Conservation (phyloP, 768 basidiomycete species). For the Lentinula raphanica region DNA sequence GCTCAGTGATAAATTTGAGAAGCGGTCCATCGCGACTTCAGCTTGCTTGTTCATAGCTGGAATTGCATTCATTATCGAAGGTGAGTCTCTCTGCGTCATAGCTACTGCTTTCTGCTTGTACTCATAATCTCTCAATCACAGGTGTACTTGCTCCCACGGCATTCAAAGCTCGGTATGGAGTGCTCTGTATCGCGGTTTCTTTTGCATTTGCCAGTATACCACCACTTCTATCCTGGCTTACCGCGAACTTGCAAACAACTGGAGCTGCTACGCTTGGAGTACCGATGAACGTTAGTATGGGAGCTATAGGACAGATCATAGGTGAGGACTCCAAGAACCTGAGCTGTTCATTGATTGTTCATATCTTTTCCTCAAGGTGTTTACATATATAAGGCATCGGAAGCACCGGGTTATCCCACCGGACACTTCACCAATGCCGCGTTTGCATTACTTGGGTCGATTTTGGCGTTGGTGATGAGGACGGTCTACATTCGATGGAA, state of each 20-base stretch:
- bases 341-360: neutral
- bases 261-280: conserved; percentile 25
- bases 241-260: conserved; percentile 26
- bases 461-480: neutral
- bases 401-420: conserved; percentile 26
- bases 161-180: conserved; percentile 22
- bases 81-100: neutral
- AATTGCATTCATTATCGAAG: conserved; percentile 7
- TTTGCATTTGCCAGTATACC: conserved; percentile 29
- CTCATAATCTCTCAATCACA: neutral
- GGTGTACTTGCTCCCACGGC: conserved; percentile 5
- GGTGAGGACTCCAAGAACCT: conserved; percentile 13
- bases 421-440: conserved; percentile 31
- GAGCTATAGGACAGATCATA: conserved; percentile 31
- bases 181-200: conserved; percentile 24
- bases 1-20: conserved; percentile 18
- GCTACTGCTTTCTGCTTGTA: neutral
- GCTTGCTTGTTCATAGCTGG: conserved; percentile 14
- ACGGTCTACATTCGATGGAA: conserved; percentile 3
- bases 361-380: conserved; percentile 13
- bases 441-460: conserved; percentile 17
- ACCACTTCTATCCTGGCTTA: conserved; percentile 30
- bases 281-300: conserved; percentile 27
- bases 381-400: conserved; percentile 22
- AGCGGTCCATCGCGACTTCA: conserved; percentile 1